Evolutionary conservation across 805 yeast genomes (phyloP).

Genomic region (Priceomyces castillae): DNA sequence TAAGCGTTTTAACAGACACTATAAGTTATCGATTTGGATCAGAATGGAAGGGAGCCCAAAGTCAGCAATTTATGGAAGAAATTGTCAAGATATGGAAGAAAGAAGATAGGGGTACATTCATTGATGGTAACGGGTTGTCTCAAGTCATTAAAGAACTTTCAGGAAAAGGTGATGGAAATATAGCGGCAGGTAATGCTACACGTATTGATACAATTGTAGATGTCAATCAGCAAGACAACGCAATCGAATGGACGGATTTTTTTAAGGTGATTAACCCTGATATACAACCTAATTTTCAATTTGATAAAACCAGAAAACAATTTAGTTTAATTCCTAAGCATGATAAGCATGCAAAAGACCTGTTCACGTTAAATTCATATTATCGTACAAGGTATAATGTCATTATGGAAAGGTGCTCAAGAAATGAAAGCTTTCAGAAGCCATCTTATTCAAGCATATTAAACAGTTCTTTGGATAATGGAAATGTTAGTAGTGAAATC

Average conservation of each 20-base stretch:
- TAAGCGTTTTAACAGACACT: constrained; percentile 66
- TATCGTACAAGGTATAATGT: constrained; percentile 59
- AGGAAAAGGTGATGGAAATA: constrained; percentile 4
- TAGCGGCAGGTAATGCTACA: constrained; percentile 13
- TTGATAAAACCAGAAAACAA: constrained; percentile 61
- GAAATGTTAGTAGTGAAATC: constrained; percentile 33
- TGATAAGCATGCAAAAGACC: constrained; percentile 13
- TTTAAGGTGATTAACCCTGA: constrained; percentile 63
- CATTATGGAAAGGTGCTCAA: constrained; percentile 63
- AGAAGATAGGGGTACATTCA: constrained; percentile 81
- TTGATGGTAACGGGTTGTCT: constrained; percentile 70
- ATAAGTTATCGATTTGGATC: constrained; percentile 77
- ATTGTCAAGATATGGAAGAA: constrained; percentile 83
- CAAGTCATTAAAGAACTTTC: constrained; percentile 59
- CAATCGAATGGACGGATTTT: constrained; percentile 68
- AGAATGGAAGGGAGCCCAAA: constrained; percentile 74
- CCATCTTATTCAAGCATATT: constrained; percentile 42
- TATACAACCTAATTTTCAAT: constrained; percentile 61
- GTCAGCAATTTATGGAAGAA: constrained; percentile 68
- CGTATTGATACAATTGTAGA: constrained; percentile 25
- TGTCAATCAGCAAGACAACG: constrained; percentile 10
- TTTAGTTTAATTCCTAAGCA: constrained; percentile 40
- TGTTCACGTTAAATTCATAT: constrained; percentile 31
- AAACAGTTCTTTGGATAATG: constrained; percentile 19
- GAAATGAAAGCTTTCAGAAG: constrained; percentile 74